phyloP scores from a whole-genome alignment of 768 basidiomycete genomes.

The Trametes gibbosa region DNA sequence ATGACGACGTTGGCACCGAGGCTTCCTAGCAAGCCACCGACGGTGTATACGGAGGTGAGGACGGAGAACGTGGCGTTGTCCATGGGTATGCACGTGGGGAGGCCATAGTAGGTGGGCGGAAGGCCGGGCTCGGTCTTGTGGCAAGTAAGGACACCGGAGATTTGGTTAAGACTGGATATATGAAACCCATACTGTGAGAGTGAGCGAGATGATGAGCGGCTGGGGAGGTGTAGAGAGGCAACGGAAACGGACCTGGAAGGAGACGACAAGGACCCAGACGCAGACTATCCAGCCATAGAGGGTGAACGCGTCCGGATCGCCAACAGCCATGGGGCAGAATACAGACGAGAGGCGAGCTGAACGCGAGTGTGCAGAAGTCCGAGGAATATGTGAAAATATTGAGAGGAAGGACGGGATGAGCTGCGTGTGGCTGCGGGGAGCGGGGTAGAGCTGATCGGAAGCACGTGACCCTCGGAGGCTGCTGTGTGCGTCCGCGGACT shows the following conservation, averaged over 20 bases:
- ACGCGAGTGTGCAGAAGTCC: not conserved
- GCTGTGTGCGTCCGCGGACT: too few relatives aligned
- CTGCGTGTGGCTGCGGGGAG: too few relatives aligned
- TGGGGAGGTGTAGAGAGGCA: not conserved
- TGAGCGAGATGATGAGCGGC: too few relatives aligned
- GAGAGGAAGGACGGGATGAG: too few relatives aligned
- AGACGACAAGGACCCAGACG: conserved; percentile 62
- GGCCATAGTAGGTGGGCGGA: conserved; percentile 31
- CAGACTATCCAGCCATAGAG: conserved; percentile 62
- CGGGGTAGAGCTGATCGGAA: too few relatives aligned
- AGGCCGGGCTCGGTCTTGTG: conserved; percentile 28
- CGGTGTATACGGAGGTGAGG: conserved; percentile 82
- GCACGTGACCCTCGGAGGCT: too few relatives aligned
- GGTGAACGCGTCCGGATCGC: conserved; percentile 43
- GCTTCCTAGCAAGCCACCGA: conserved; percentile 84
- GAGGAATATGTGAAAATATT: not conserved
- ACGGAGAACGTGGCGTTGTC: conserved; percentile 72
- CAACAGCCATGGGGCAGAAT: conserved; percentile 1
- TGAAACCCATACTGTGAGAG: conserved; percentile 82
- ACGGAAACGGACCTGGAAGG: conserved; percentile 43
- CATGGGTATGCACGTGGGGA: conserved; percentile 81
- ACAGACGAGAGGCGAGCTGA: not conserved
- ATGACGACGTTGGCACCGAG: conserved; percentile 63
- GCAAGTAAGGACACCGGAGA: conserved; percentile 53
- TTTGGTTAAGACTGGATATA: conserved; percentile 88